phyloP scores from a whole-genome alignment of 2,329 filamentous ascomycete genomes.

The Penicillium sp. region DNA sequence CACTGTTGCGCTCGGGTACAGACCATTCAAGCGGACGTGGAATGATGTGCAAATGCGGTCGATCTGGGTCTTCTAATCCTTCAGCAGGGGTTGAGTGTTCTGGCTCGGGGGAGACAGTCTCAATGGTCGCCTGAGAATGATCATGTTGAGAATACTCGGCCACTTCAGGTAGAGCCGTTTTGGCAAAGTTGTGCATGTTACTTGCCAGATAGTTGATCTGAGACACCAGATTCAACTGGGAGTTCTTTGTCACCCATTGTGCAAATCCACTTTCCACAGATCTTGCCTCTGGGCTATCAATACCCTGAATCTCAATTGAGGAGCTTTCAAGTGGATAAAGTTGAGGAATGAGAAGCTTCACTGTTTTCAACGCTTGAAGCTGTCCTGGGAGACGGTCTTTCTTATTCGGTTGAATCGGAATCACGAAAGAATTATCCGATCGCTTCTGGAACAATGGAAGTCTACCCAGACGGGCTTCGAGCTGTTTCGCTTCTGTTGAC shows the following conservation, averaged over 20 bases:
- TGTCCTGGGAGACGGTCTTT: conserved; percentile 60
- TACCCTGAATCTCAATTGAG: conserved; percentile 65
- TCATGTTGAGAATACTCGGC: conserved; percentile 14
- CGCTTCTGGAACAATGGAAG: conserved; percentile 66
- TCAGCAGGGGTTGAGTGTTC: not conserved
- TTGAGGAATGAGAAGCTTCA: conserved; percentile 69
- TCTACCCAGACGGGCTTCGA: conserved; percentile 73
- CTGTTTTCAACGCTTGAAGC: conserved; percentile 62
- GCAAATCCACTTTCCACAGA: conserved; percentile 67
- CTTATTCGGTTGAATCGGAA: conserved; percentile 69
- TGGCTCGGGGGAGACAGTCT: not conserved
- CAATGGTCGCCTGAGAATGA: not conserved
- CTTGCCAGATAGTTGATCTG: conserved; percentile 74
- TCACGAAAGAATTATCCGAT: conserved; percentile 69
- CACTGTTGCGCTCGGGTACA: conserved; percentile 34
- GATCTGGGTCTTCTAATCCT: conserved; percentile 39
- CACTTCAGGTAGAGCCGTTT: conserved; percentile 46
- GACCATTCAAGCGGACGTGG: conserved; percentile 77
- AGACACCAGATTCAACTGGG: conserved; percentile 66
- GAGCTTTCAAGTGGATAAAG: conserved; percentile 72
- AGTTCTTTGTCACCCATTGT: conserved; percentile 57
- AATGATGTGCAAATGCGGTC: conserved; percentile 69
- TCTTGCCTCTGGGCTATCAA: conserved; percentile 61
- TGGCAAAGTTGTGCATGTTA: conserved; percentile 68
- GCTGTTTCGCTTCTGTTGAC: conserved; percentile 67